Evolutionary conservation across 164 flowering plant genomes (phyloP).

Genomic region (Aristolochia contorta): DNA sequence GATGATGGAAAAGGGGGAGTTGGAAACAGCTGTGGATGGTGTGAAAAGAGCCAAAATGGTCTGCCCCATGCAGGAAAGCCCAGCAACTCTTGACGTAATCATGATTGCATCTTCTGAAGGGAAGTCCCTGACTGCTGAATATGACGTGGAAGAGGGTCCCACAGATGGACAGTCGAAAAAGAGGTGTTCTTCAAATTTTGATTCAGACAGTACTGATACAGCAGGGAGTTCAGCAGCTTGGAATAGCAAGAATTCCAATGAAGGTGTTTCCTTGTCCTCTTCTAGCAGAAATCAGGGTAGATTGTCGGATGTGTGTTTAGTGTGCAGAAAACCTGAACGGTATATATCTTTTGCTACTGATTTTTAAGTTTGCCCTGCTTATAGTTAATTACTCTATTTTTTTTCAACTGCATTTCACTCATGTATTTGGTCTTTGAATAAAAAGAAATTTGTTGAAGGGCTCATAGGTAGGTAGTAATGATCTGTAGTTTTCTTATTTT

Average conservation of each 20-base stretch:
- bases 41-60: not conserved
- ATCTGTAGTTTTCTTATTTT: not conserved
- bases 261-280: not conserved
- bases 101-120: slow-evolving; percentile 12
- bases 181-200: slow-evolving; percentile 10
- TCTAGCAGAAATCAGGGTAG: too few relatives aligned
- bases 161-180: slow-evolving; percentile 10
- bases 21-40: not conserved
- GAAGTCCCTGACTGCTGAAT: slow-evolving; percentile 6
- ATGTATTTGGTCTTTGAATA: not conserved
- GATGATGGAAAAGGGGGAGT: slow-evolving; percentile 9
- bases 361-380: not conserved
- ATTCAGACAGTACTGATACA: slow-evolving; percentile 18
- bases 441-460: not conserved
- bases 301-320: too few relatives aligned
- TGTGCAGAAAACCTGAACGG: too few relatives aligned
- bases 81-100: not conserved
- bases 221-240: slow-evolving; percentile 3
- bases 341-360: too few relatives aligned
- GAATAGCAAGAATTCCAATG: not conserved
- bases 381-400: not conserved
- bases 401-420: not conserved
- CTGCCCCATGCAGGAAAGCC: not conserved
- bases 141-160: slow-evolving; percentile 4
- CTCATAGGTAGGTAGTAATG: not conserved